Conservation (phyloP, 1,139 yeast species). For the Arxiozyma telluris region DNA sequence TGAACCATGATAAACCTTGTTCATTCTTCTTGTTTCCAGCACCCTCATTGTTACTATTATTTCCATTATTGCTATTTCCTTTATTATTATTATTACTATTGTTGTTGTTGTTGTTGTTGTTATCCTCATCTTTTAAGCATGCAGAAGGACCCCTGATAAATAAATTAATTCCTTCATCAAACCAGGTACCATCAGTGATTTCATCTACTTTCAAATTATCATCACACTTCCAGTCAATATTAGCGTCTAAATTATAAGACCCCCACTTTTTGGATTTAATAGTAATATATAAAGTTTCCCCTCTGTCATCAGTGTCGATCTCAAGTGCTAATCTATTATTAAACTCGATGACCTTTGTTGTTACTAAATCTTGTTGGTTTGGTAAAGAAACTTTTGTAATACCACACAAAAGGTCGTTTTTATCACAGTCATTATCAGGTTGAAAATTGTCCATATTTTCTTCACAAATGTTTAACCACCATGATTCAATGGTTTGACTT, state of each 20-base stretch:
- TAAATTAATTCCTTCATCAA: conserved; percentile 19
- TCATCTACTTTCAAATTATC: conserved; percentile 32
- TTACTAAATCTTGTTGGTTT: conserved; percentile 29
- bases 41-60: conserved; percentile 20
- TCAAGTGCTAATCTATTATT: conserved; percentile 8
- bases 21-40: conserved; percentile 27
- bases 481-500: conserved; percentile 47
- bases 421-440: conserved; percentile 44
- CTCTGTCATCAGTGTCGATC: conserved; percentile 13
- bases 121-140: conserved; percentile 19
- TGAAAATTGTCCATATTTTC: conserved; percentile 30
- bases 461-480: conserved; percentile 69
- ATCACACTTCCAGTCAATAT: conserved; percentile 46
- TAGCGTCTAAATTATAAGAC: conserved; percentile 41
- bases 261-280: conserved; percentile 72
- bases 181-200: conserved; percentile 21
- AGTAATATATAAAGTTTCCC: conserved; percentile 32
- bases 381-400: conserved; percentile 45
- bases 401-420: conserved; percentile 64
- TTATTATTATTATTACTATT: conserved; percentile 20
- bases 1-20: conserved; percentile 45
- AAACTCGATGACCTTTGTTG: conserved; percentile 25
- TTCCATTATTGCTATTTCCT: conserved; percentile 21
- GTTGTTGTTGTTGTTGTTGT: conserved; percentile 16
- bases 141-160: conserved; percentile 29